These are phyloP conservation scores for Starmerella apis DNA, from an alignment of 805 yeast species.

Conservation along the genomic window DNA sequence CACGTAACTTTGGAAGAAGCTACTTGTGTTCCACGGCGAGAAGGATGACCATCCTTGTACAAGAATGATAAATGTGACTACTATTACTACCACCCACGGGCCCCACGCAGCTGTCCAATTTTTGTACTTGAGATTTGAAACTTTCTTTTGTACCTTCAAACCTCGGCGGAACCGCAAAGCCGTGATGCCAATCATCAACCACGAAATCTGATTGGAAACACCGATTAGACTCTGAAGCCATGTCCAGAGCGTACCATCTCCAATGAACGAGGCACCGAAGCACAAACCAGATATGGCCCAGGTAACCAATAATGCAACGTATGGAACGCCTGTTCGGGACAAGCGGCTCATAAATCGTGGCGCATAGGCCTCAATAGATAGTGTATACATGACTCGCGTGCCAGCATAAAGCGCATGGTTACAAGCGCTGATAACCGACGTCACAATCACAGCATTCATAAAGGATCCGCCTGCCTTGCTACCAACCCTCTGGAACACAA, in stretches of 20 bases:
- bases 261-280: conserved; percentile 49
- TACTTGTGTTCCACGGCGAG: conserved; percentile 54
- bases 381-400: conserved; percentile 49
- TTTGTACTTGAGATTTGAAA: conserved; percentile 38
- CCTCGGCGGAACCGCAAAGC: conserved; percentile 48
- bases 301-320: conserved; percentile 40
- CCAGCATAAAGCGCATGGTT: conserved; percentile 59
- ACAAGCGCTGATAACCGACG: conserved; percentile 45
- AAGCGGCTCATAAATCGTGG: conserved; percentile 41
- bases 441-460: conserved; percentile 48
- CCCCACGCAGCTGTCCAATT: conserved; percentile 43
- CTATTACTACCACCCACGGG: conserved; percentile 40
- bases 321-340: conserved; percentile 45
- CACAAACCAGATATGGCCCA: conserved; percentile 49
- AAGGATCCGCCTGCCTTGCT: conserved; percentile 40
- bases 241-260: conserved; percentile 44
- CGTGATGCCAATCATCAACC: conserved; percentile 48
- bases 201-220: conserved; percentile 53
- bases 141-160: conserved; percentile 36
- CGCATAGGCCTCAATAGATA: conserved; percentile 50
- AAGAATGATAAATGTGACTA: conserved; percentile 41
- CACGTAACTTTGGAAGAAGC: conserved; percentile 58
- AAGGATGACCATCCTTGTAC: conserved; percentile 57
- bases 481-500: conserved; percentile 38
- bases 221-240: conserved; percentile 50